Conservation (phyloP, 2,329 filamentous ascomycete genomes). For the Diaporthe humulicola region DNA sequence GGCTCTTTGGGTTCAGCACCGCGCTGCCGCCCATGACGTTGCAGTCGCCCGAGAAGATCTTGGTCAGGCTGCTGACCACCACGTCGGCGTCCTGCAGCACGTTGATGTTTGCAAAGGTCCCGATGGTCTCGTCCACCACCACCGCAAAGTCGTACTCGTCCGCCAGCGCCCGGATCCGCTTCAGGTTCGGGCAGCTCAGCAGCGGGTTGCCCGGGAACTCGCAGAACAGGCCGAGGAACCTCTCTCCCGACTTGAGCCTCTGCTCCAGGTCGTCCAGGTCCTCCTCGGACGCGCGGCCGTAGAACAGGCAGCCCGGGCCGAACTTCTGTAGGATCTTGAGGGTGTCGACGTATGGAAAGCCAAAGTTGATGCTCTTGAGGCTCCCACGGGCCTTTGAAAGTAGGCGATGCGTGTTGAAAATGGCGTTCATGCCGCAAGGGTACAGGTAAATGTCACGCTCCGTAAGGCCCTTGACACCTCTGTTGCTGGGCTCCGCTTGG, state of each 20-base stretch:
- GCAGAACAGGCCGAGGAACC: slow-evolving; percentile 87
- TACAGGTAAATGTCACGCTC: slow-evolving; percentile 93
- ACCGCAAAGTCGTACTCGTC: slow-evolving; percentile 89
- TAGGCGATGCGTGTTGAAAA: slow-evolving; percentile 87
- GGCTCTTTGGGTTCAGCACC: slow-evolving; percentile 75
- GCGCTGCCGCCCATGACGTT: slow-evolving; percentile 96
- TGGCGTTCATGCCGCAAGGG: slow-evolving; percentile 93
- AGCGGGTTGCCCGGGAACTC: slow-evolving; percentile 96
- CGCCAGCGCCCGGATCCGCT: slow-evolving; percentile 83
- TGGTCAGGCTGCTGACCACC: slow-evolving; percentile 94
- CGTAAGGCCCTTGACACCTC: slow-evolving; percentile 74
- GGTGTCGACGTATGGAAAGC: slow-evolving; percentile 98
- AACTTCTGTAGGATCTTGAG: slow-evolving; percentile 96
- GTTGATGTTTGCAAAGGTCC: slow-evolving; percentile 96
- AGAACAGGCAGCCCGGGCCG: slow-evolving; percentile 89
- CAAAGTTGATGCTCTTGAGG: slow-evolving; percentile 87
- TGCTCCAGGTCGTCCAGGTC: slow-evolving; percentile 88
- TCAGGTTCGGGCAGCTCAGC: slow-evolving; percentile 85
- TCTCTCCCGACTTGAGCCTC: slow-evolving; percentile 78
- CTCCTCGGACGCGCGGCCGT: slow-evolving; percentile 80
- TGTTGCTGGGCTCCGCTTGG: slow-evolving; percentile 61
- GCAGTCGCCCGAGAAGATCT: slow-evolving; percentile 96
- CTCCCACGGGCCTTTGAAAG: slow-evolving; percentile 75
- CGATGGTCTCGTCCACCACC: slow-evolving; percentile 95
- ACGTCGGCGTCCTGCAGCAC: slow-evolving; percentile 91